Conservation (phyloP, 1,139 yeast genomes). For the Zygosaccharomyces pseudobailii region DNA sequence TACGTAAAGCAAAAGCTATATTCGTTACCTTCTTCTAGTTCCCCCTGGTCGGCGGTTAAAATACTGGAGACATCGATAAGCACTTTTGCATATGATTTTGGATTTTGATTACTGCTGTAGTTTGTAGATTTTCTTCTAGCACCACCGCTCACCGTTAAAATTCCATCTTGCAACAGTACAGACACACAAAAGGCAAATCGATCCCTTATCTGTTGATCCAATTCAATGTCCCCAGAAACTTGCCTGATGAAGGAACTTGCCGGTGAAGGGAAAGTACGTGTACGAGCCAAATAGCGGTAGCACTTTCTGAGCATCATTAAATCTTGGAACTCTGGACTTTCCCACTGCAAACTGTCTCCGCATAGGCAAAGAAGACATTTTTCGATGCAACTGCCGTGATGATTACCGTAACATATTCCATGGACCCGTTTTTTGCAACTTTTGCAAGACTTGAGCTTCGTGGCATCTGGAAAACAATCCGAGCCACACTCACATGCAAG, state of each 20-base stretch:
- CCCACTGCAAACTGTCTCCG: slow-evolving; percentile 20
- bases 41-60: slow-evolving; percentile 11
- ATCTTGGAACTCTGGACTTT: slow-evolving; percentile 19
- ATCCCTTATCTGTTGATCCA: slow-evolving; percentile 11
- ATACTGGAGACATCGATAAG: slow-evolving; percentile 22
- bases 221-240: slow-evolving; percentile 15
- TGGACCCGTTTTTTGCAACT: slow-evolving; percentile 31
- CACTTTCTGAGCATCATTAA: slow-evolving; percentile 32
- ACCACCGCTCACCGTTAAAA: slow-evolving; percentile 16
- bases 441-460: slow-evolving; percentile 22
- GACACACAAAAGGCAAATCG: slow-evolving; percentile 23
- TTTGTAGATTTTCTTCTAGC: slow-evolving; percentile 9
- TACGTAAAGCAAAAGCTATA: slow-evolving; percentile 17
- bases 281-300: slow-evolving; percentile 22
- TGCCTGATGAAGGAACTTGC: slow-evolving; percentile 11
- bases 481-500: slow-evolving; percentile 34
- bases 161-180: slow-evolving; percentile 21
- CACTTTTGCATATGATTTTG: slow-evolving; percentile 14
- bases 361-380: slow-evolving; percentile 31
- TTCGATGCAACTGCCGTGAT: slow-evolving; percentile 7
- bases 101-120: slow-evolving; percentile 7
- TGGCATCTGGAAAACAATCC: slow-evolving; percentile 13
- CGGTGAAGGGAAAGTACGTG: slow-evolving; percentile 22
- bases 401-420: slow-evolving; percentile 33
- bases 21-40: slow-evolving; percentile 10